phyloP scores from a whole-genome alignment of 2,329 filamentous ascomycete genomes.

The Lecanicillium sp. region DNA sequence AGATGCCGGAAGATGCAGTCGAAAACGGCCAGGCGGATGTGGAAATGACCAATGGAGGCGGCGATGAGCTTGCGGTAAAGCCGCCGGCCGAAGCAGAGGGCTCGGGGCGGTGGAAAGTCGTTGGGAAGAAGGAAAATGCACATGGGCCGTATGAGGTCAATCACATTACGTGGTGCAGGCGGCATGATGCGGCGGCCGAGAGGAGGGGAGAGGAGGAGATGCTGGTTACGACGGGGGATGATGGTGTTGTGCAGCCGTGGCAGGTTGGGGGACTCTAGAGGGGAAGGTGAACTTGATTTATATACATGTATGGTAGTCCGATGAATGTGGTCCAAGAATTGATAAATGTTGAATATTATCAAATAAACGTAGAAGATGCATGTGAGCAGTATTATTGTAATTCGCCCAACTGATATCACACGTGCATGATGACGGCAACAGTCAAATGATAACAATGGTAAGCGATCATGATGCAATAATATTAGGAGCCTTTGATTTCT shows the following conservation, averaged over 20 bases:
- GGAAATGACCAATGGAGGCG: background rate
- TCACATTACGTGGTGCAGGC: constrained; percentile 77
- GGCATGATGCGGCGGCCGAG: constrained; percentile 57
- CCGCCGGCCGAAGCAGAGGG: background rate
- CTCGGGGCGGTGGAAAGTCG: constrained; percentile 58
- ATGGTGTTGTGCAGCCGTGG: constrained; percentile 84
- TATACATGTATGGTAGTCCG: too few relatives aligned
- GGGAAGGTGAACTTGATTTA: too few relatives aligned
- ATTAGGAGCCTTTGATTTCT: constrained; percentile 4
- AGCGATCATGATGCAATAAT: constrained; percentile 6
- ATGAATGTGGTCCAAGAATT: too few relatives aligned
- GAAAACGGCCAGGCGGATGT: constrained; percentile 13
- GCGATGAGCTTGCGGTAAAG: constrained; percentile 1
- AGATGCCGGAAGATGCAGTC: constrained; percentile 7
- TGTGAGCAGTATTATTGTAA: too few relatives aligned
- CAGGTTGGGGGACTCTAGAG: constrained; percentile 29
- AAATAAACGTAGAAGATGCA: too few relatives aligned
- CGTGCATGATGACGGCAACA: too few relatives aligned
- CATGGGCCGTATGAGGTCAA: constrained; percentile 95
- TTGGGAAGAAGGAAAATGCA: constrained; percentile 61
- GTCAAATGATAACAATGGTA: too few relatives aligned
- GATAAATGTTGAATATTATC: too few relatives aligned
- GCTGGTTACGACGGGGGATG: constrained; percentile 83
- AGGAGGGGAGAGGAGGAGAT: constrained; percentile 64
- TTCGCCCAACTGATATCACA: too few relatives aligned